These are phyloP conservation scores for Actinomortierella wolfii DNA, from an alignment of 371 early-diverging fungal genomes.

Conservation along the genomic window DNA sequence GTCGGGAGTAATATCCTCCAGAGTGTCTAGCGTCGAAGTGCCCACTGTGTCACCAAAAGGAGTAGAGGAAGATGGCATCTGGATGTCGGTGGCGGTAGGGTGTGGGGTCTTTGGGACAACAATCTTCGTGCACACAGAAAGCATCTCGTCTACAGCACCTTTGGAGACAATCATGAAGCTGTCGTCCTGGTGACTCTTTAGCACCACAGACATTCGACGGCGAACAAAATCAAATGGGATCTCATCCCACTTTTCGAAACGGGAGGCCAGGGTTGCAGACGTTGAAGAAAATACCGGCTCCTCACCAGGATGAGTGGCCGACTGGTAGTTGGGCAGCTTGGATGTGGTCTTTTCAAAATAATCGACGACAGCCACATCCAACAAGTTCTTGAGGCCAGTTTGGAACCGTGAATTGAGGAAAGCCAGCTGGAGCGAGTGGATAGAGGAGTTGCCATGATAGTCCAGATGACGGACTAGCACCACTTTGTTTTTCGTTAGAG, in stretches of 20 bases:
- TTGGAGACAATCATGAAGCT: conserved; percentile 37
- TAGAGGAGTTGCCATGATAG: conserved; percentile 20
- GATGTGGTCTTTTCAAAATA: conserved; percentile 35
- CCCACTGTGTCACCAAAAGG: neutral
- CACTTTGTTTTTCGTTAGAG: conserved; percentile 49
- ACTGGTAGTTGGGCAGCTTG: conserved; percentile 12
- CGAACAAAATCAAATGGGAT: conserved; percentile 53
- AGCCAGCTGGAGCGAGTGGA: conserved; percentile 35
- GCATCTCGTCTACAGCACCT: conserved; percentile 50
- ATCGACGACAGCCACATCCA: conserved; percentile 47
- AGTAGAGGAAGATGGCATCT: conserved; percentile 5
- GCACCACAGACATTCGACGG: conserved; percentile 50
- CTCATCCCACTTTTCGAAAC: conserved; percentile 45
- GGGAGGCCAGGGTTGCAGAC: conserved; percentile 14
- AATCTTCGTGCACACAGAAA: conserved; percentile 43
- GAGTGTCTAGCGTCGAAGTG: conserved; percentile 8
- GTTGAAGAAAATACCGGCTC: conserved; percentile 13
- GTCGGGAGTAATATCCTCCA: conserved; percentile 5
- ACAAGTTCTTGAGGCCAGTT: conserved; percentile 48
- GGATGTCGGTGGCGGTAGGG: conserved; percentile 13
- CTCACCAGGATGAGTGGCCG: neutral
- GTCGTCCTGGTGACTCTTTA: conserved; percentile 20
- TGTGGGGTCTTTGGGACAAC: conserved; percentile 13
- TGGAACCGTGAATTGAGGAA: conserved; percentile 51
- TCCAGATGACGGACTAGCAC: conserved; percentile 43